Percentiles rank a stretch among this genome's conserved stretches.
phyloP scores from a whole-genome alignment of 805 yeast species.

The Hanseniaspora nectarophila region DNA sequence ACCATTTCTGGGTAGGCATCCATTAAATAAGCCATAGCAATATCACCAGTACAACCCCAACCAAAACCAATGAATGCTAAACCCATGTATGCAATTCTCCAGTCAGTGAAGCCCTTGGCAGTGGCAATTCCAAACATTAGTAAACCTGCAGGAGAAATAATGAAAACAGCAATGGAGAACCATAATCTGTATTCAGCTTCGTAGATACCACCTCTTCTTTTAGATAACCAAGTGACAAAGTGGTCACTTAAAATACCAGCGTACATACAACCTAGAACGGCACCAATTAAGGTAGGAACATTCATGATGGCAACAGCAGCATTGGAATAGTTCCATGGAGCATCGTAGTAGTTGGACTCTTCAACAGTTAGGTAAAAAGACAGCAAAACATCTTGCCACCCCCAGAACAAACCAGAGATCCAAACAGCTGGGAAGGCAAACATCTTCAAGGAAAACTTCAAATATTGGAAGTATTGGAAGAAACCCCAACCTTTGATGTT shows the following conservation, averaged over 20 bases:
- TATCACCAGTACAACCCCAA: constrained; percentile 61
- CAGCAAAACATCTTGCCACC: constrained; percentile 63
- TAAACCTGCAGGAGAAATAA: constrained; percentile 49
- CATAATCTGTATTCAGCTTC: constrained; percentile 58
- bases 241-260: constrained; percentile 52
- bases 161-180: constrained; percentile 43
- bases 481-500: constrained; percentile 53
- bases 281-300: constrained; percentile 56
- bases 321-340: constrained; percentile 55
- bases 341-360: constrained; percentile 51
- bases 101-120: constrained; percentile 35
- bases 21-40: constrained; percentile 56
- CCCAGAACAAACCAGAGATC: constrained; percentile 65
- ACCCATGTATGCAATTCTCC: constrained; percentile 48
- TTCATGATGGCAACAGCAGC: constrained; percentile 66
- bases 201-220: constrained; percentile 45
- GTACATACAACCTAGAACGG: constrained; percentile 51
- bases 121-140: constrained; percentile 58
- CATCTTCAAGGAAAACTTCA: constrained; percentile 41
- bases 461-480: constrained; percentile 48
- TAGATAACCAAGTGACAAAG: constrained; percentile 53
- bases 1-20: constrained; percentile 59
- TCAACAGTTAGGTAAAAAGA: constrained; percentile 66
- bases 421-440: constrained; percentile 55
- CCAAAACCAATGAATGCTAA: constrained; percentile 57